These are phyloP conservation scores for Paecilomyces dactylethromorphus DNA, from an alignment of 2,329 filamentous ascomycete species.

Conservation along the genomic window DNA sequence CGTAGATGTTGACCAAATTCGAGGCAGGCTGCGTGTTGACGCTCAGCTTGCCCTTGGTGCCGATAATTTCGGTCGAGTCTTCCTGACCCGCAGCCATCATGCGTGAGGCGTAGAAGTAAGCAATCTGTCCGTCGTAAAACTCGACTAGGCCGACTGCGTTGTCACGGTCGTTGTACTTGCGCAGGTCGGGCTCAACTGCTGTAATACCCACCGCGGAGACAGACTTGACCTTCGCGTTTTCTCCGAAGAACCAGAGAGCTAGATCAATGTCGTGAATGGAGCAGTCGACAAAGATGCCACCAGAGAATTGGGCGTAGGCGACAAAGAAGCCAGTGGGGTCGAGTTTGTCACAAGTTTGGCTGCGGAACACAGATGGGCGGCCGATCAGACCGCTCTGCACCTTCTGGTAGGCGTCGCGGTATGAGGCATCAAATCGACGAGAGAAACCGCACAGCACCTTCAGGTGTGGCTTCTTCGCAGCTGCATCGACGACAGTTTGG, in stretches of 20 bases:
- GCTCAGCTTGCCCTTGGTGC: constrained; percentile 49
- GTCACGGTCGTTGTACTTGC: constrained; percentile 26
- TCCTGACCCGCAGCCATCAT: constrained; percentile 32
- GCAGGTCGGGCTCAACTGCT: constrained; percentile 23
- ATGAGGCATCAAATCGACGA: constrained; percentile 54
- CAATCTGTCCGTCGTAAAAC: constrained; percentile 30
- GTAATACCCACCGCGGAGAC: constrained; percentile 23
- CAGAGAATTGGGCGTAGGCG: constrained; percentile 52
- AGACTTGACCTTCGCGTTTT: constrained; percentile 21
- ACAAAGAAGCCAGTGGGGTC: constrained; percentile 59
- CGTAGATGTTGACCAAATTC: constrained; percentile 52
- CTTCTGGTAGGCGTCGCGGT: constrained; percentile 48
- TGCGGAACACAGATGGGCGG: constrained; percentile 49
- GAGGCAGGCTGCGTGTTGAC: constrained; percentile 55
- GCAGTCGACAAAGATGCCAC: constrained; percentile 61
- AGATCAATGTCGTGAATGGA: constrained; percentile 60
- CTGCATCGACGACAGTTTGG: constrained; percentile 49
- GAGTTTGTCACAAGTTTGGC: constrained; percentile 56
- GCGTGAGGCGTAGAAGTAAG: constrained; percentile 26
- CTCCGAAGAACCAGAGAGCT: constrained; percentile 25
- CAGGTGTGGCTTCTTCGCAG: constrained; percentile 43
- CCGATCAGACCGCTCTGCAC: constrained; percentile 48
- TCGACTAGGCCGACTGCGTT: constrained; percentile 31
- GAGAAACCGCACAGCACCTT: constrained; percentile 58
- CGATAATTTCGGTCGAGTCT: constrained; percentile 25